phyloP scores from a whole-genome alignment of 345 rosid species.

The Odontarrhena argentea region DNA sequence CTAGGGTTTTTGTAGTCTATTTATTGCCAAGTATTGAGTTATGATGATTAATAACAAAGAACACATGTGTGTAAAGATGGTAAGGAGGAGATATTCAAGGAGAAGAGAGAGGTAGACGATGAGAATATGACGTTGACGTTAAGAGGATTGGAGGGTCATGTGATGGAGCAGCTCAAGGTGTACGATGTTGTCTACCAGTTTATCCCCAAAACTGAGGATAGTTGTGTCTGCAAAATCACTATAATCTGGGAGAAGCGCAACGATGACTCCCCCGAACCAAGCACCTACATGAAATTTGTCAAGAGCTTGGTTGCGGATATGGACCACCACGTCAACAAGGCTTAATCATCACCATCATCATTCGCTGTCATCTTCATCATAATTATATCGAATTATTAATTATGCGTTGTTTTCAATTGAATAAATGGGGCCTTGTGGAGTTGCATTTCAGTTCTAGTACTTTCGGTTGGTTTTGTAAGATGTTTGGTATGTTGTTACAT shows the following conservation, averaged over 20 bases:
- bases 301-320: conserved; percentile 36
- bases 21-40: too few relatives aligned
- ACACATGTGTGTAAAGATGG: conserved; percentile 32
- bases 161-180: conserved; percentile 39
- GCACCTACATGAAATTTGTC: conserved; percentile 34
- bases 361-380: not conserved
- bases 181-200: conserved; percentile 31
- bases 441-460: too few relatives aligned
- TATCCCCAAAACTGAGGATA: conserved; percentile 32
- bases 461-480: too few relatives aligned
- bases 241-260: conserved; percentile 39
- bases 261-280: conserved; percentile 39
- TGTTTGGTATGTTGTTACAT: too few relatives aligned
- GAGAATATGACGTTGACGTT: conserved; percentile 28
- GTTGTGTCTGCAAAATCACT: conserved; percentile 37
- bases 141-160: conserved; percentile 38
- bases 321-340: conserved; percentile 33
- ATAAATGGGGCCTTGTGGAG: too few relatives aligned
- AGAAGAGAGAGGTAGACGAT: conserved; percentile 35
- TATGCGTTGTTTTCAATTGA: too few relatives aligned
- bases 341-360: conserved; percentile 27
- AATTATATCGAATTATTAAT: not conserved
- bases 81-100: conserved; percentile 33
- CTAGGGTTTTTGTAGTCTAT: too few relatives aligned
- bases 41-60: not conserved